A percentile compares a stretch with the other conserved stretches of the same genome.
Evolutionary conservation across 2,329 filamentous ascomycete species (phyloP).

Genomic region (Pyrenochaeta sp.): DNA sequence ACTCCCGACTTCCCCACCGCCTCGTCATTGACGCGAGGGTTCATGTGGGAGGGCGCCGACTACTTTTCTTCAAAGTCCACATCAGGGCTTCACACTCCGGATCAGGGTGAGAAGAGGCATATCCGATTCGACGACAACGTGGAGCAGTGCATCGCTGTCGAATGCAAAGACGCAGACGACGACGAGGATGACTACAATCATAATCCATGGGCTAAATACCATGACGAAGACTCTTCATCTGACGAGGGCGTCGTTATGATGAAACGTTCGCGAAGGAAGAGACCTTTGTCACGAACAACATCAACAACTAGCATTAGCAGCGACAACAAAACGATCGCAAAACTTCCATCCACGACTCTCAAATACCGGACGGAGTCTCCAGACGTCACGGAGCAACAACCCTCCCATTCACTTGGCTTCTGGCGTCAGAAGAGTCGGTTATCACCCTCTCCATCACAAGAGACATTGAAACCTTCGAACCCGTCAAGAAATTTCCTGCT

Average conservation of each 20-base stretch:
- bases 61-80: constrained; percentile 72
- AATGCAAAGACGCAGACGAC: constrained; percentile 80
- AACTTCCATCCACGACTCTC: constrained; percentile 83
- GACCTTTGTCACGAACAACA: constrained; percentile 61
- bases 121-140: constrained; percentile 98
- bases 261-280: constrained; percentile 65
- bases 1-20: constrained; percentile 74
- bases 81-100: constrained; percentile 74
- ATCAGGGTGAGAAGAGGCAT: constrained; percentile 72
- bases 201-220: constrained; percentile 47
- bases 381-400: constrained; percentile 66
- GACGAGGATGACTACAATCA: constrained; percentile 59
- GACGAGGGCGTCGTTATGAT: constrained; percentile 85
- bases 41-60: constrained; percentile 69
- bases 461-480: constrained; percentile 77
- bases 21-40: constrained; percentile 67
- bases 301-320: constrained; percentile 63
- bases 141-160: constrained; percentile 92
- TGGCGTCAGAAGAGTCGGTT: constrained; percentile 53
- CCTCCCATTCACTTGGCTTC: constrained; percentile 52
- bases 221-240: constrained; percentile 63
- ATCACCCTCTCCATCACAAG: constrained; percentile 81
- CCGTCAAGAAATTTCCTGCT: constrained; percentile 71
- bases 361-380: constrained; percentile 83
- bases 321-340: constrained; percentile 86